phyloP scores from a whole-genome alignment of 2,329 filamentous ascomycete genomes.

The Aurifilum marmelostoma region DNA sequence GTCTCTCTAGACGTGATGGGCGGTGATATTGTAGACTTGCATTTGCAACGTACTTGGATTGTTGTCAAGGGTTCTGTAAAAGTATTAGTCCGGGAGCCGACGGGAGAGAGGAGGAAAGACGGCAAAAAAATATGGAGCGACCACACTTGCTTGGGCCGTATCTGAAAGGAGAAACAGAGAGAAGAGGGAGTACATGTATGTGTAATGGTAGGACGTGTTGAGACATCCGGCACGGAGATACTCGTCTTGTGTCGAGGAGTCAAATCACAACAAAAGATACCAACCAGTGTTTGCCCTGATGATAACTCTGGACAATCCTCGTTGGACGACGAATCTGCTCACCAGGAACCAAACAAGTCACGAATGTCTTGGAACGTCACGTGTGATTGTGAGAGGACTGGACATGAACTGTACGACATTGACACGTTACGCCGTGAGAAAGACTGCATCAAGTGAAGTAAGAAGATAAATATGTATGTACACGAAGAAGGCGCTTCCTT shows the following conservation, averaged over 20 bases:
- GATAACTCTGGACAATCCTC: too few species aligned
- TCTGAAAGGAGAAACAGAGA: not conserved
- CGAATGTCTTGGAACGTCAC: not conserved
- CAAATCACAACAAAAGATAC: not conserved
- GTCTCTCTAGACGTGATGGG: not conserved
- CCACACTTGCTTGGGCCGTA: not conserved
- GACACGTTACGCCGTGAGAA: constrained; percentile 4
- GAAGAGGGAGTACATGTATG: too few species aligned
- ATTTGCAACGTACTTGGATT: not conserved
- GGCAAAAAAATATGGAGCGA: not conserved
- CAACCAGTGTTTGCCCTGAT: not conserved
- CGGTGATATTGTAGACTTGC: not conserved
- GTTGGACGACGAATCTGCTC: too few species aligned
- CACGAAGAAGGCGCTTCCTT: not conserved
- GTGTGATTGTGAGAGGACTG: not conserved
- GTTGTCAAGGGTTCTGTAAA: not conserved
- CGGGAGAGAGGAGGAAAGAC: not conserved
- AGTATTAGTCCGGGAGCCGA: not conserved
- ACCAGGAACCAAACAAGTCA: too few species aligned
- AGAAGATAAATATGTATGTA: not conserved
- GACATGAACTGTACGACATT: not conserved
- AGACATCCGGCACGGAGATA: not conserved
- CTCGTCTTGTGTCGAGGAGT: not conserved
- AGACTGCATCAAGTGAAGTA: not conserved
- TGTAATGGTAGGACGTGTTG: not conserved